Conservation (phyloP, 306 rosid genomes). For the Oxytropis ochrocephala region DNA sequence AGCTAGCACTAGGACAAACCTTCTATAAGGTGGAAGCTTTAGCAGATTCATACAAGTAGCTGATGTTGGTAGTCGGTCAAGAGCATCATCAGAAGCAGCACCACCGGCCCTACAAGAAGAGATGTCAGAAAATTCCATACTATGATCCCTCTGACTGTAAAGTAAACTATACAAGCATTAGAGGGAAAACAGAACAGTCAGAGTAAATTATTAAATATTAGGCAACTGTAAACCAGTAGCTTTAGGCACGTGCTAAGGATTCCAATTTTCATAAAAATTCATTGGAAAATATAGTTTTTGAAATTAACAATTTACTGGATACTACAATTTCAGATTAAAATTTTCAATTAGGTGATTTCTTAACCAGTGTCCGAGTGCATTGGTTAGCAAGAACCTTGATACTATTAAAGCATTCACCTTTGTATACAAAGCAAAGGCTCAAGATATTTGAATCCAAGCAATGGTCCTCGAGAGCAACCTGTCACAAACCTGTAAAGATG, state of each 20-base stretch:
- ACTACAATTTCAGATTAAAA: background rate
- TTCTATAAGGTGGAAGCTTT: constrained; percentile 95
- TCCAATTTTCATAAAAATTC: background rate
- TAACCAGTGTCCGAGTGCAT: background rate
- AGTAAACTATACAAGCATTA: background rate
- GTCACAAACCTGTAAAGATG: constrained; percentile 73
- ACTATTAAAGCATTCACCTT: constrained; percentile 45
- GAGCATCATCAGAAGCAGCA: constrained; percentile 84
- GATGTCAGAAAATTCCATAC: constrained; percentile 14
- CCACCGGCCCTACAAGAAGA: constrained; percentile 71
- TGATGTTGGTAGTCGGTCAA: constrained; percentile 88
- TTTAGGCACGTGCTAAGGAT: background rate
- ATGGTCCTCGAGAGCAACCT: constrained; percentile 97
- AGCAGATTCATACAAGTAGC: constrained; percentile 99
- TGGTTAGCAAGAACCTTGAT: background rate
- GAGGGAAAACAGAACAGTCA: background rate
- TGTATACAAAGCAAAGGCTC: constrained; percentile 94
- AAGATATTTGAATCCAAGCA: constrained; percentile 85
- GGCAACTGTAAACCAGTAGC: background rate
- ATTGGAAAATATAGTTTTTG: background rate
- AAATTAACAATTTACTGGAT: background rate
- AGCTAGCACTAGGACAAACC: constrained; percentile 49
- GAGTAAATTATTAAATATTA: background rate
- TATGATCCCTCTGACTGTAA: background rate
- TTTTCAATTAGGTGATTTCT: background rate